Evolutionary conservation across 2,329 filamentous ascomycete genomes (phyloP).

Genomic region (Falciphora oryzae): DNA sequence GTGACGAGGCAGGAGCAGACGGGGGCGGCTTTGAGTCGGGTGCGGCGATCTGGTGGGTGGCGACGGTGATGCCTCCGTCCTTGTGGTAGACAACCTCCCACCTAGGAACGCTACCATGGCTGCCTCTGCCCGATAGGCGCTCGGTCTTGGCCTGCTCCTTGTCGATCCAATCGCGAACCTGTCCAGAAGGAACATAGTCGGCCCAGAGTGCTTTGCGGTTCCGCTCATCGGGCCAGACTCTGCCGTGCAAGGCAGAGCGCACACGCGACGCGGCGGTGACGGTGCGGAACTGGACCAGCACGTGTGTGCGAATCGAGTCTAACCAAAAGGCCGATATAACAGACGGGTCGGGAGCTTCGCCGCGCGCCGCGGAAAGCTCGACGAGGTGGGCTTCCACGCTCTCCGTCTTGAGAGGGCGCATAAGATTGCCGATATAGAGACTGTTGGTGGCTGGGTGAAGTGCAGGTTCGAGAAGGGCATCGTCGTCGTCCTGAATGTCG

Average conservation of each 20-base stretch:
- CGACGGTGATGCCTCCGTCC: constrained; percentile 48
- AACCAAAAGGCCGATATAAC: constrained; percentile 67
- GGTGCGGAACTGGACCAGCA: constrained; percentile 68
- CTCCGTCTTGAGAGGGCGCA: constrained; percentile 72
- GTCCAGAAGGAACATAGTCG: constrained; percentile 79
- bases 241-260: constrained; percentile 68
- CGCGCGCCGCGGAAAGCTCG: constrained; percentile 56
- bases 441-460: constrained; percentile 68
- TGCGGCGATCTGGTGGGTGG: constrained; percentile 41
- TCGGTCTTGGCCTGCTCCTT: constrained; percentile 49
- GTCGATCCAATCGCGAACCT: constrained; percentile 67
- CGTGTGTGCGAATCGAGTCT: constrained; percentile 82
- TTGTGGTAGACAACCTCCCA: constrained; percentile 72
- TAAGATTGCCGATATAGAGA: constrained; percentile 85
- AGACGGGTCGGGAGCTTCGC: constrained; percentile 42
- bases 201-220: constrained; percentile 80
- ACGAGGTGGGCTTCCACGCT: constrained; percentile 64
- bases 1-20: constrained; percentile 17
- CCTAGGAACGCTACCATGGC: constrained; percentile 36
- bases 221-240: constrained; percentile 81
- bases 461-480: constrained; percentile 44
- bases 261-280: constrained; percentile 69
- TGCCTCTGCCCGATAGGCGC: constrained; percentile 10
- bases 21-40: constrained; percentile 12
- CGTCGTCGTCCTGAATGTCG: constrained; percentile 17